phyloP scores from a whole-genome alignment of 169 alveolate genomes.

The Cryptosporidium ubiquitum region DNA sequence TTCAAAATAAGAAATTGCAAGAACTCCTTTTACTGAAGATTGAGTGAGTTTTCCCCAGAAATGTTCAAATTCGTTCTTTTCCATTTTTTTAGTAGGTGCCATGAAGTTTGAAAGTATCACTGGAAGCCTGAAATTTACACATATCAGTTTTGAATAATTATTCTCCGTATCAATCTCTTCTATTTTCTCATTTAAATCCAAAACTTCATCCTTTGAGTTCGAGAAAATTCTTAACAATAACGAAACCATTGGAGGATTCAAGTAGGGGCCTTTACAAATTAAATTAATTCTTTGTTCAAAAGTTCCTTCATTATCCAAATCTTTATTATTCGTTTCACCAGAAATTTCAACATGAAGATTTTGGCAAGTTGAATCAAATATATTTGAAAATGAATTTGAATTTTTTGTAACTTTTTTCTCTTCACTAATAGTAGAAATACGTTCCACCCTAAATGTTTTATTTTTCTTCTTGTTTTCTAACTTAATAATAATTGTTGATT shows the following conservation, averaged over 20 bases:
- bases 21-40: conserved; percentile 26
- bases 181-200: background rate
- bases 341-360: conserved; percentile 23
- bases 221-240: background rate
- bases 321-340: background rate
- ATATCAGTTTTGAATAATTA: background rate
- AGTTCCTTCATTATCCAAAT: background rate
- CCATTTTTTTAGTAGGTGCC: conserved; percentile 70
- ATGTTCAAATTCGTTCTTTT: conserved; percentile 25
- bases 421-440: background rate
- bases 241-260: conserved; percentile 63
- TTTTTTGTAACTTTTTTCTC: background rate
- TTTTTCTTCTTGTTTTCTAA: conserved; percentile 1
- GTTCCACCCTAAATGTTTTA: background rate
- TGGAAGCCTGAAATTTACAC: conserved; percentile 41
- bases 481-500: conserved; percentile 12
- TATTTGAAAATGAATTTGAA: conserved; percentile 11
- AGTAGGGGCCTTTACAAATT: conserved; percentile 26
- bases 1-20: conserved; percentile 31
- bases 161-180: background rate
- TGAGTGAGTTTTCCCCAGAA: conserved; percentile 57
- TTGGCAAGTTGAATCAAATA: conserved; percentile 21
- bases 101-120: conserved; percentile 46
- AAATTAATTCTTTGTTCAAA: conserved; percentile 24
- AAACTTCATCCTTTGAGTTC: conserved; percentile 13